Conservation (phyloP, 208 protist genomes). For the Naegleria fowleri region DNA sequence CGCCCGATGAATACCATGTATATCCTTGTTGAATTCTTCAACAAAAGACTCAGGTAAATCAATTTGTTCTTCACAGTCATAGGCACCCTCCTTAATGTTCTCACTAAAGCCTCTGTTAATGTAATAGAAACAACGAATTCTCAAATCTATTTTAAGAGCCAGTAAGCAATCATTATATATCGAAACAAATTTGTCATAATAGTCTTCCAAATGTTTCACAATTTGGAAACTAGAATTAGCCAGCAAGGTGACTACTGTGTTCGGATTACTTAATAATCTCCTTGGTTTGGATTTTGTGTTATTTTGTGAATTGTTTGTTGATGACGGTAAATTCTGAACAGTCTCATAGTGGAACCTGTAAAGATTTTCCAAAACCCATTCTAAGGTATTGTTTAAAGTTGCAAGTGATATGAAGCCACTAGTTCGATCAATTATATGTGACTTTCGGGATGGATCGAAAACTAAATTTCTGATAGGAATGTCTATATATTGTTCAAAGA, state of each 20-base stretch:
- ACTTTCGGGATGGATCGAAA: background rate
- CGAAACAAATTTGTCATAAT: background rate
- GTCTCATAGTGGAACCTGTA: background rate
- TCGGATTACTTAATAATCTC: background rate
- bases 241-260: no score
- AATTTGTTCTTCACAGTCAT: background rate
- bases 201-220: background rate
- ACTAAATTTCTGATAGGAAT: background rate
- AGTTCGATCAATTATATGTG: background rate
- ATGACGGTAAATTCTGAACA: background rate
- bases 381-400: background rate
- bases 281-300: background rate
- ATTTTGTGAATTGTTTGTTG: background rate
- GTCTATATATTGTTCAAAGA: background rate
- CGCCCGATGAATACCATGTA: background rate
- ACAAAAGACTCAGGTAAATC: background rate
- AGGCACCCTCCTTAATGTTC: background rate
- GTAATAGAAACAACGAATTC: background rate
- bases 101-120: background rate
- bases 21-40: background rate
- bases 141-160: background rate
- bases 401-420: background rate
- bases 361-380: constrained; percentile 3
- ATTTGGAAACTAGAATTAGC: background rate
- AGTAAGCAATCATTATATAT: background rate